Conservation (phyloP, 2,329 filamentous ascomycete species). For the Teratosphaeria viscida region DNA sequence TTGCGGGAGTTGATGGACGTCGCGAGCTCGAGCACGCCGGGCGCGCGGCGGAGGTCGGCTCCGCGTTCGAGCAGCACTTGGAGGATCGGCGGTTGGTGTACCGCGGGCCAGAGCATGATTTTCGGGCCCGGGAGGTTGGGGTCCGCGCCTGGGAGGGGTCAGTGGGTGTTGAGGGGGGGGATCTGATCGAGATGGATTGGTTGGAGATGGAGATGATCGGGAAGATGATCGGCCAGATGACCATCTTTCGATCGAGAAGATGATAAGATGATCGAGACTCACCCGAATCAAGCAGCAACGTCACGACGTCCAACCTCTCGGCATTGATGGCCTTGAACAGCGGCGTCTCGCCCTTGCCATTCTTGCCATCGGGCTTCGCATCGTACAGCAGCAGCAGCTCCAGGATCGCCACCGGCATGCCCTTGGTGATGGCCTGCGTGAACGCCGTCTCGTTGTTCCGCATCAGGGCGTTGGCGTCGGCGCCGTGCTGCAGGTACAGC, state of each 20-base stretch:
- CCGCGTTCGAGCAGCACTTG: slow-evolving; percentile 44
- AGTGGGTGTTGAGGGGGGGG: background rate
- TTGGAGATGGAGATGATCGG: too few relatives aligned
- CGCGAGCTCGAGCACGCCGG: slow-evolving; percentile 56
- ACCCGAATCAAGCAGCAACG: slow-evolving; percentile 38
- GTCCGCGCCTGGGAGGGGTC: slow-evolving; percentile 47
- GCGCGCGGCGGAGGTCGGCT: slow-evolving; percentile 48
- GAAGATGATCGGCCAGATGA: too few relatives aligned
- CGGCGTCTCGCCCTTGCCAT: slow-evolving; percentile 50
- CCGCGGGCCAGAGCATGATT: slow-evolving; percentile 55
- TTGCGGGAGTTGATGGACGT: slow-evolving; percentile 53
- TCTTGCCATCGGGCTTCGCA: slow-evolving; percentile 49
- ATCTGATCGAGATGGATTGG: too few relatives aligned
- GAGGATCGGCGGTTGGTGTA: slow-evolving; percentile 48
- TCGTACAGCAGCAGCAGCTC: slow-evolving; percentile 52
- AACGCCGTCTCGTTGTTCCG: slow-evolving; percentile 49
- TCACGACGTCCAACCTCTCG: slow-evolving; percentile 48
- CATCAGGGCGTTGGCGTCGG: slow-evolving; percentile 44
- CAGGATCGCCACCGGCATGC: slow-evolving; percentile 43
- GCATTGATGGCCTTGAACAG: slow-evolving; percentile 52
- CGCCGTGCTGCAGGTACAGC: slow-evolving; percentile 51
- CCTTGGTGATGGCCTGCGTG: slow-evolving; percentile 50
- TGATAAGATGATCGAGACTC: background rate
- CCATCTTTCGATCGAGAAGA: too few relatives aligned
- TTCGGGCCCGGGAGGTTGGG: slow-evolving; percentile 49